Base-by-base conservation (phyloP, 140 eudicot genomes). In the Senecio squalidus region DNA sequence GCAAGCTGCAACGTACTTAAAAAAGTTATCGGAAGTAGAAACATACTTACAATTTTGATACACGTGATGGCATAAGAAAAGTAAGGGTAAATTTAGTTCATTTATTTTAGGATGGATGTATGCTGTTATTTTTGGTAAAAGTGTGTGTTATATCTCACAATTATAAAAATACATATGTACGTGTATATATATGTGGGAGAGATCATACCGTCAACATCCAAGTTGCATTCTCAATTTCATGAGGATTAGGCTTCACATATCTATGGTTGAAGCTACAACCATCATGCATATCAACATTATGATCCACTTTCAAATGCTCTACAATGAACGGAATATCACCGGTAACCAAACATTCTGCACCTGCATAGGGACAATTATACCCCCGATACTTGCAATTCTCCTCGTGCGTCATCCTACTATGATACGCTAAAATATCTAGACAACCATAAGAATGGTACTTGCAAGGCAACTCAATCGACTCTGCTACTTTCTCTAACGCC, bases 331-430 rank as follows among this genome's bases (percentile, higher is more conserved):
- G 60, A 41, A 76, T 70, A 59, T 70, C 81, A 30, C 81, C 81
- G 0, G 66, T 65, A 26, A 70, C 51, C 0, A 40, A 33, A 39
- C 81, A 76, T 43, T 76, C 81, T 3, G 81, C 72, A 43, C 81
- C 81, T 29, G 81, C 81, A 36, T 76, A 76, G 9, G 81, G 81
- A 64, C 81, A 76, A 58, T 76, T 76, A 52, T 76, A 76, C 36
- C 73, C 72, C 7, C 81, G 72, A 36, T 62, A 53, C 76, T 55
- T 70, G 69, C 81, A 76, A 65, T 34, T 52, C 18, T 76, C 67
- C 26, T 76, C 81, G 28, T 76, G 81, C 18, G 43, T 76, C 51
- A 70, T 62, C 46, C 73, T 76, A 29, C 40, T 63, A 63, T 76
- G 73, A 53, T 70, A 70, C 1, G 77, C 31, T 13, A 70, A 51